Evolutionary conservation across 495 filamentous ascomycete species (phyloP), one percentile per base, ranked within the genome.

Genomic region (Lentithecium fluviatile): DNA sequence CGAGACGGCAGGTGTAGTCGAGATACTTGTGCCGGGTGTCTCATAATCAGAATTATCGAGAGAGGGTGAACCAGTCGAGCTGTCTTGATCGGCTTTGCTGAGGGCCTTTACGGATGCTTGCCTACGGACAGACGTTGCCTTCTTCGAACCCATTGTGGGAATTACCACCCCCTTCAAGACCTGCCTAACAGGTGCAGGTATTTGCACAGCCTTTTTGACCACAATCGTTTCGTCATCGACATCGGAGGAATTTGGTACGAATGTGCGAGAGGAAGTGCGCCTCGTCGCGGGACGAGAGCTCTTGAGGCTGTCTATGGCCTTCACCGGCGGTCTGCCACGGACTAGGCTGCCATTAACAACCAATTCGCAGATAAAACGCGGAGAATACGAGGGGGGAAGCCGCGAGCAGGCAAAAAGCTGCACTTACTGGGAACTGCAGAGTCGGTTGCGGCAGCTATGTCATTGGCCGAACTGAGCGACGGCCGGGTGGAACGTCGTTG

Each of bases 11-110:
- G 88, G 84, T 8, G 88, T 88, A 4, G 78, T 80, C 25, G 78
- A 75, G 59, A 83, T 79, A 69, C 89, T 94, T 12, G 90, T 96
- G 20, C 83, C 85, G 8, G 90, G 89, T 4, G 91, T 96, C 42
- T 84, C 84, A 65, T 82, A 85, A 25, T 83, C 85, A 50, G 79
- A 83, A 0, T 80, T 80, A 38, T 80, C 76, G 15, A 67, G 56
- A 34, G 64, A 61, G 0, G 70, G 62, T 23, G 69, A 73, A 6
- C 70, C 75, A 19, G 69, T 21, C 2, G 78, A 74, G 40, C 32
- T 55, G 13, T 53, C 60, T 24, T 34, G 32, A 11, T 58, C 58
- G 8, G 19, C 34, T 36, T 54, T 47, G n/a, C 45, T 50, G 24
- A 45, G 51, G 17, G 21, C 51, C 13, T 43, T 15, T 8, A 58